These are phyloP conservation scores for Pythium oligandrum DNA, from an alignment of 352 stramenopile genomes.

Conservation along the genomic window DNA sequence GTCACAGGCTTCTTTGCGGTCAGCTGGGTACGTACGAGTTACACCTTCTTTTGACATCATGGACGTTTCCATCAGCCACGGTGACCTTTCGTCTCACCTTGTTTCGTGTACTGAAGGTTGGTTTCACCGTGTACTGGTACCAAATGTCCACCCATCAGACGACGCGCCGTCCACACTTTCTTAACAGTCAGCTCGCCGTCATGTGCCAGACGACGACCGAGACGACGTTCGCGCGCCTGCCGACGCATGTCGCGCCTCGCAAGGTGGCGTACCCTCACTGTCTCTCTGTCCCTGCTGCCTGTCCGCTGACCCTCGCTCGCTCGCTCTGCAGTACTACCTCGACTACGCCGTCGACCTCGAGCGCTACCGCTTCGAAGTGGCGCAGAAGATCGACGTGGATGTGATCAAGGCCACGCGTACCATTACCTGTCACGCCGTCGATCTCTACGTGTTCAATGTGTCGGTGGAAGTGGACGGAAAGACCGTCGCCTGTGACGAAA, in stretches of 20 bases:
- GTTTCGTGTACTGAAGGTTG: too few relatives aligned
- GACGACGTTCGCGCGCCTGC: constrained; percentile 62
- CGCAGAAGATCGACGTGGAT: constrained; percentile 52
- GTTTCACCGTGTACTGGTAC: too few relatives aligned
- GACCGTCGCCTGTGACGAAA: constrained; percentile 40
- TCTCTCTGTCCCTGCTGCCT: not conserved
- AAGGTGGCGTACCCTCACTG: constrained; percentile 21
- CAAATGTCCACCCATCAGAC: too few relatives aligned
- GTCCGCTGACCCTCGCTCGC: not conserved
- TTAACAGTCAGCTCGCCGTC: too few relatives aligned
- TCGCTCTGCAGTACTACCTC: constrained; percentile 53
- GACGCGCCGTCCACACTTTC: too few relatives aligned
- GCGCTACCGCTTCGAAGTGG: constrained; percentile 64
- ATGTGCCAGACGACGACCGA: not conserved
- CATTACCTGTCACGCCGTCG: constrained; percentile 93
- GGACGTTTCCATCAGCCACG: too few relatives aligned
- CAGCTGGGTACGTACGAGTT: too few relatives aligned
- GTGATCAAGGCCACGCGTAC: constrained; percentile 53
- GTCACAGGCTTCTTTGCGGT: too few relatives aligned
- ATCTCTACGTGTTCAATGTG: constrained; percentile 86
- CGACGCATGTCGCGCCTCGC: constrained; percentile 42
- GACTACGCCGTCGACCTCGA: constrained; percentile 77
- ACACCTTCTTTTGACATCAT: too few relatives aligned
- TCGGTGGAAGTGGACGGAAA: constrained; percentile 37
- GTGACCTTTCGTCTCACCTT: too few relatives aligned